phyloP scores from a whole-genome alignment of 768 basidiomycete genomes.

The Polyporus arcularius region DNA sequence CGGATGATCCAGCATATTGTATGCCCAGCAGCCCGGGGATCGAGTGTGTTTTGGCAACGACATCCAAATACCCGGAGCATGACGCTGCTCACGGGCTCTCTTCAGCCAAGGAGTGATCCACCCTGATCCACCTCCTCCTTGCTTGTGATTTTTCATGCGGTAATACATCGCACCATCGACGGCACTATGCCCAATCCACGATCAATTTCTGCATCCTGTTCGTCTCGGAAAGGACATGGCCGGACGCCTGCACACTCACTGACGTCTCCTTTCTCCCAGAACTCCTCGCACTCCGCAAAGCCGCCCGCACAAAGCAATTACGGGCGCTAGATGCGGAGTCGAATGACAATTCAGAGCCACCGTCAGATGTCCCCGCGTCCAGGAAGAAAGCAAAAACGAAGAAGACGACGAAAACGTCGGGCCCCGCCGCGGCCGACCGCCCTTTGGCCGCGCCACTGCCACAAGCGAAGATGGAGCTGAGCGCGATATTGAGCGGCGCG shows the following conservation, averaged over 20 bases:
- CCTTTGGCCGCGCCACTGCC: background rate
- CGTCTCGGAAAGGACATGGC: too few species aligned
- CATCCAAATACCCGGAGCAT: too few species aligned
- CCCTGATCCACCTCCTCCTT: too few species aligned
- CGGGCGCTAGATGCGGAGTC: conserved; percentile 1
- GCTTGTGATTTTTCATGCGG: too few species aligned
- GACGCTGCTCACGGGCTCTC: too few species aligned
- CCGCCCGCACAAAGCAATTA: background rate
- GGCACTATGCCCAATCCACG: too few species aligned
- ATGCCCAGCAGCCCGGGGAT: too few species aligned
- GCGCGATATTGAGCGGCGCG: background rate
- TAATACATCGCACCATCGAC: too few species aligned
- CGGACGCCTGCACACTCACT: too few species aligned
- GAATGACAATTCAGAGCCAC: conserved; percentile 1
- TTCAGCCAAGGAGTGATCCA: too few species aligned
- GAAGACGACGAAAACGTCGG: conserved; percentile 6
- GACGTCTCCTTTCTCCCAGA: background rate
- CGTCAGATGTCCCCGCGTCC: background rate
- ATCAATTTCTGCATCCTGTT: too few species aligned
- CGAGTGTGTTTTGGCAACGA: too few species aligned
- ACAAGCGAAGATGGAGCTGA: background rate
- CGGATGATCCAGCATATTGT: background rate
- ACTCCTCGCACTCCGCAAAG: conserved; percentile 19
- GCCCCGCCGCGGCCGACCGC: background rate
- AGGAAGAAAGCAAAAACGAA: conserved; percentile 12